phyloP scores from a whole-genome alignment of 139 green algal genomes.

The Yamagishiella unicocca region DNA sequence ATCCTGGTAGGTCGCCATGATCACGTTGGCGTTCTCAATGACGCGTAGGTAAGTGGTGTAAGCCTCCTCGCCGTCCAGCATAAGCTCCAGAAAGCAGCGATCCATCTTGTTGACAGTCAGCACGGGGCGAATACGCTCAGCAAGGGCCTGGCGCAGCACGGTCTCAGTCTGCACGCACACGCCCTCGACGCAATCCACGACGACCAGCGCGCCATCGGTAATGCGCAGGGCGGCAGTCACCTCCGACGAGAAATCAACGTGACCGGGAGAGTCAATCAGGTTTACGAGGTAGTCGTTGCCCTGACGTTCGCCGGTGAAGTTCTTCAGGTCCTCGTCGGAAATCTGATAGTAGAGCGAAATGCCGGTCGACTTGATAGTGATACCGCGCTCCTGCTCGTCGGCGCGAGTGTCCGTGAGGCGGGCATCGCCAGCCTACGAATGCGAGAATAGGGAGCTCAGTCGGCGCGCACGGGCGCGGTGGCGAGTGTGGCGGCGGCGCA shows the following conservation, averaged over 20 bases:
- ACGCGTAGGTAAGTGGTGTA: constrained; percentile 95
- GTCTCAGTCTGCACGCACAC: constrained; percentile 99
- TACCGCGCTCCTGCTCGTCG: constrained; percentile 99
- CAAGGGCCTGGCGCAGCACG: constrained; percentile 96
- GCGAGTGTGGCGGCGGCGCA: constrained; percentile 45
- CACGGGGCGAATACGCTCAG: constrained; percentile 97
- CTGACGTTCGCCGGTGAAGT: constrained; percentile 79
- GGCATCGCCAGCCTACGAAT: constrained; percentile 85
- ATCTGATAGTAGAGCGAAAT: constrained; percentile 99
- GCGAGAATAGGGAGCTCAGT: not conserved
- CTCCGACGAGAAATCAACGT: constrained; percentile 99
- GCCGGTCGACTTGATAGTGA: constrained; percentile 99
- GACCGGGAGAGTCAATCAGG: constrained; percentile 99
- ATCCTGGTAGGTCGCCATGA: constrained; percentile 99
- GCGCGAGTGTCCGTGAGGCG: constrained; percentile 96
- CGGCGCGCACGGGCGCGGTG: not conserved
- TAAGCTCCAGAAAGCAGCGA: constrained; percentile 99
- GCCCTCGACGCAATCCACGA: constrained; percentile 99
- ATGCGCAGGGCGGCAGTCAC: constrained; percentile 99
- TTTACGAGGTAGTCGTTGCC: constrained; percentile 98
- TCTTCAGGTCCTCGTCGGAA: constrained; percentile 83
- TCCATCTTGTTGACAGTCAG: constrained; percentile 99
- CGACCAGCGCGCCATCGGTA: constrained; percentile 98
- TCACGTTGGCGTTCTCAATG: constrained; percentile 99
- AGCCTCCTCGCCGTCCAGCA: constrained; percentile 95